phyloP scores from a whole-genome alignment of 768 basidiomycete species.

The Mycena galericulata region DNA sequence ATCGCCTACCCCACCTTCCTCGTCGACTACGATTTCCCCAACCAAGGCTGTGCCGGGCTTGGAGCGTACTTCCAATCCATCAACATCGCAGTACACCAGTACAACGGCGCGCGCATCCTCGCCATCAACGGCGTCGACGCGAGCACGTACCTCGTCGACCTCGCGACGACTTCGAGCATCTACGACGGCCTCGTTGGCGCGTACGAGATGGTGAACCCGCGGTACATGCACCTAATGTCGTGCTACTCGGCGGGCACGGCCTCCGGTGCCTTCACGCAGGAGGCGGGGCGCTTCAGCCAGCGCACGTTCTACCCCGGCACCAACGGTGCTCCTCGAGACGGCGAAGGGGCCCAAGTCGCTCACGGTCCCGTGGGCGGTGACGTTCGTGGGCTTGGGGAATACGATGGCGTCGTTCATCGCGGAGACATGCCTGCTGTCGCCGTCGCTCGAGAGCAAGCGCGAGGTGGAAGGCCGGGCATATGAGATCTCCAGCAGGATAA shows the following conservation, averaged over 20 bases:
- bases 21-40: conserved; percentile 34
- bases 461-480: too few species aligned
- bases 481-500: too few species aligned
- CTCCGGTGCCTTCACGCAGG: conserved; percentile 29
- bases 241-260: conserved; percentile 33
- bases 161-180: conserved; percentile 32
- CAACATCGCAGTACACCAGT: conserved; percentile 25
- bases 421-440: conserved; percentile 34
- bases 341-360: conserved; percentile 5
- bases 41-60: conserved; percentile 28
- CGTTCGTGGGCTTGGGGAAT: conserved; percentile 26
- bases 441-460: too few species aligned
- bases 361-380: conserved; percentile 34
- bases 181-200: conserved; percentile 32
- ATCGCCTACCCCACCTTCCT: conserved; percentile 33
- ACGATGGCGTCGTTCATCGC: conserved; percentile 32
- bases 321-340: conserved; percentile 22
- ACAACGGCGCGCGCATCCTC: conserved; percentile 31
- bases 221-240: conserved; percentile 34
- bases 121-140: conserved; percentile 33
- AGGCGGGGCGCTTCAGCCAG: conserved; percentile 32
- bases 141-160: conserved; percentile 27
- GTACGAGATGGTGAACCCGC: conserved; percentile 30
- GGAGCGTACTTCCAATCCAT: conserved; percentile 31
- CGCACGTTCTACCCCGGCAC: conserved; percentile 33